Percentiles rank a stretch among this genome's conserved stretches.
Evolutionary conservation across 177 flowering plant genomes (phyloP).

Genomic region (Vitis hybrid): DNA sequence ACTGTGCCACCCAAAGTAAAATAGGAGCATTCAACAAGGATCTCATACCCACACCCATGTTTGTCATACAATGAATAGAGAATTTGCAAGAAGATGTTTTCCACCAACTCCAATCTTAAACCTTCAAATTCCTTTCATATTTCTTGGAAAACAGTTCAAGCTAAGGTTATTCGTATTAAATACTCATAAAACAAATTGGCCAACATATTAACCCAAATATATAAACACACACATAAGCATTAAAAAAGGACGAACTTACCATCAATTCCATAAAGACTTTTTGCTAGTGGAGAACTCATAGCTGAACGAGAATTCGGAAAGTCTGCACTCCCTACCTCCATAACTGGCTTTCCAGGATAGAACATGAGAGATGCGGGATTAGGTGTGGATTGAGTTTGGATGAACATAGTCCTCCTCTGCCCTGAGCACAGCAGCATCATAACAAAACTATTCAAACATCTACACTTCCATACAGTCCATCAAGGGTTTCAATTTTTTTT

Average conservation of each 20-base stretch:
- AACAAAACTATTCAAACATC: not conserved
- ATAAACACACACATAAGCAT: not conserved
- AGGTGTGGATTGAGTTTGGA: constrained; percentile 89
- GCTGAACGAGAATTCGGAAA: constrained; percentile 90
- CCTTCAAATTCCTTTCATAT: no score
- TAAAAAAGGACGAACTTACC: constrained; percentile 36
- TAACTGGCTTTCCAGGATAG: constrained; percentile 85
- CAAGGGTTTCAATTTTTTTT: not conserved
- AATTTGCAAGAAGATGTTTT: no score
- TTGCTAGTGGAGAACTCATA: constrained; percentile 83
- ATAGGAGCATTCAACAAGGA: no score
- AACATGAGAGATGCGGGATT: constrained; percentile 93
- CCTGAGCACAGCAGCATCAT: constrained; percentile 35
- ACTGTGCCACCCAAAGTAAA: no score
- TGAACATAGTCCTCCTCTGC: constrained; percentile 88
- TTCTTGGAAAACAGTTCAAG: no score
- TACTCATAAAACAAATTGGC: no score
- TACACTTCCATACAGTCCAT: not conserved
- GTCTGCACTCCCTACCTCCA: constrained; percentile 92
- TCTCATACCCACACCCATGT: no score
- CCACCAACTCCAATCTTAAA: no score
- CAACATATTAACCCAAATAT: not conserved
- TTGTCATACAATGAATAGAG: no score
- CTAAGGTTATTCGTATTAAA: not conserved
- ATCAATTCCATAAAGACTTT: constrained; percentile 70